phyloP scores from a whole-genome alignment of 2,329 filamentous ascomycete species.

The Hypoxylon sp. region DNA sequence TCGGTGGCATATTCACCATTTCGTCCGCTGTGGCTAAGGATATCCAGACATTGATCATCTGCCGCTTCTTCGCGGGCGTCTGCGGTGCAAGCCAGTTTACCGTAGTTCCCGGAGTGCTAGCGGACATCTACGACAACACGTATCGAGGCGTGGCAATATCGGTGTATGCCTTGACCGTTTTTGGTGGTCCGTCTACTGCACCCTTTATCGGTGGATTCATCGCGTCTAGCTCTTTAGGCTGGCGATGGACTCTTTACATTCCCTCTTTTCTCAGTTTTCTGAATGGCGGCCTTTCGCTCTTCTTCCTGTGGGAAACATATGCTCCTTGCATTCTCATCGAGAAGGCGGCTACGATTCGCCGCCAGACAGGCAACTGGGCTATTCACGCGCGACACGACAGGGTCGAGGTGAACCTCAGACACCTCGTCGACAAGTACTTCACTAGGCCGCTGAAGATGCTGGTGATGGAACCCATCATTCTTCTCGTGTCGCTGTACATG shows the following conservation, averaged over 20 bases:
- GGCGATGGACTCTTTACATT: constrained; percentile 14
- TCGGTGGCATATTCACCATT: constrained; percentile 2
- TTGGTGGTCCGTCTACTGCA: not conserved
- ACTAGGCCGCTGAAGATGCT: constrained; percentile 6
- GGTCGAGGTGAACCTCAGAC: not conserved
- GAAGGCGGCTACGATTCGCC: not conserved
- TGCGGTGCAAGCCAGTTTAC: constrained; percentile 1
- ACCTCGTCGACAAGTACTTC: constrained; percentile 3
- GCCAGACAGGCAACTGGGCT: constrained; percentile 8
- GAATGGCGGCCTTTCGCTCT: not conserved
- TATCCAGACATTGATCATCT: constrained; percentile 14
- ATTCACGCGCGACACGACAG: constrained; percentile 2
- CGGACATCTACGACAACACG: constrained; percentile 14
- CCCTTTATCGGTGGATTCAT: constrained; percentile 9
- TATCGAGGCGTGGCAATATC: constrained; percentile 10
- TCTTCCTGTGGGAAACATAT: constrained; percentile 4
- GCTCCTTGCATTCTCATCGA: constrained; percentile 1
- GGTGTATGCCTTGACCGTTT: not conserved
- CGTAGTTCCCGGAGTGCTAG: not conserved
- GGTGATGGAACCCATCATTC: constrained; percentile 2
- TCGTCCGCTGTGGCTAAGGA: constrained; percentile 1
- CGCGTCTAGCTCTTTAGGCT: not conserved
- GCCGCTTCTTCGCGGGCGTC: constrained; percentile 8
- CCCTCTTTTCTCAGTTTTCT: not conserved
- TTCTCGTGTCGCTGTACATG: constrained; percentile 9